Evolutionary conservation across 1,284 basidiomycete species (phyloP).

Genomic region (Puccinia novopanici): DNA sequence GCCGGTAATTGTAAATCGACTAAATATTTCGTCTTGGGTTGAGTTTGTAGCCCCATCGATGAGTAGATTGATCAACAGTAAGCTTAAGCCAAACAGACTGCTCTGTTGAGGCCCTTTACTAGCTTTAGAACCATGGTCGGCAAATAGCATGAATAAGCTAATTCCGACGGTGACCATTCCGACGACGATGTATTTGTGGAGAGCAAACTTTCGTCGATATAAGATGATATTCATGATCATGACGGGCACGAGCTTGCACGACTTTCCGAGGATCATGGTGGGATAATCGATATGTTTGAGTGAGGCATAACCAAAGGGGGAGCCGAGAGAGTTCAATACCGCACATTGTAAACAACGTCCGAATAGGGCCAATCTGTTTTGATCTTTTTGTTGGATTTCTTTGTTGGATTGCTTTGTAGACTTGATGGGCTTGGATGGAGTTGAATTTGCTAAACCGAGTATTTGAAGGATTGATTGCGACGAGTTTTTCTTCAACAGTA

Average conservation of each 20-base stretch:
- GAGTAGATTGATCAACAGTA: constrained; percentile 80
- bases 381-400: constrained; percentile 18
- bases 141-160: constrained; percentile 87
- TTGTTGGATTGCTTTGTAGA: constrained; percentile 50
- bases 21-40: constrained; percentile 97
- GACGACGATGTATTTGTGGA: constrained; percentile 59
- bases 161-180: constrained; percentile 81
- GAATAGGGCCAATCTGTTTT: constrained; percentile 64
- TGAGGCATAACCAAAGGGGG: constrained; percentile 91
- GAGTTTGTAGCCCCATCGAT: constrained; percentile 93
- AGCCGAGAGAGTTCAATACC: constrained; percentile 82
- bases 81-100: constrained; percentile 67
- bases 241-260: constrained; percentile 95
- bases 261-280: constrained; percentile 96
- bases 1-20: constrained; percentile 73
- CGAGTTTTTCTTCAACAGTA: constrained; percentile 69
- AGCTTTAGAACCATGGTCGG: constrained; percentile 64
- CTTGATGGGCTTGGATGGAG: constrained; percentile 52
- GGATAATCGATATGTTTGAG: constrained; percentile 96
- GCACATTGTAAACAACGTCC: constrained; percentile 78
- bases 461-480: constrained; percentile 64
- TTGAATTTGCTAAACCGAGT: constrained; percentile 65
- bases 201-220: constrained; percentile 58
- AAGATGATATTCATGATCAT: constrained; percentile 85
- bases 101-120: constrained; percentile 60